Conservation (phyloP, 2,329 filamentous ascomycete species). For the Colletotrichum lindemuthianum region DNA sequence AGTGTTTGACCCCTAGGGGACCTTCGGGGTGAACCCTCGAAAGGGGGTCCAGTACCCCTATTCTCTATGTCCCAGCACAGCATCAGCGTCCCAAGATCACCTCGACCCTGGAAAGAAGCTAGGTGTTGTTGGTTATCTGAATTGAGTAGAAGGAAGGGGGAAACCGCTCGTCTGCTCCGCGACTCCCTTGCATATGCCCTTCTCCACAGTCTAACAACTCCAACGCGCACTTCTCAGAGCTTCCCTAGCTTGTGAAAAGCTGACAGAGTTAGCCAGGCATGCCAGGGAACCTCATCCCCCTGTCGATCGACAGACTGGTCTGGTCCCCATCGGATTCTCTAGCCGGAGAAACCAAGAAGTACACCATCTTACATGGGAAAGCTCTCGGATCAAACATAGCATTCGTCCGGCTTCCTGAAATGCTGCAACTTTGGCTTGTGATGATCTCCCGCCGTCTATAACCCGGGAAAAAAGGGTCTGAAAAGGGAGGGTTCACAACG, state of each 20-base stretch:
- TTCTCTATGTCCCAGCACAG: neutral
- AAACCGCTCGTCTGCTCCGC: neutral
- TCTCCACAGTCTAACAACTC: slow-evolving; percentile 10
- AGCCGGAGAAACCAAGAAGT: slow-evolving; percentile 5
- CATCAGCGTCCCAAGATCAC: neutral
- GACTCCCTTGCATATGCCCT: slow-evolving; percentile 27
- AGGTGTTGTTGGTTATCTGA: neutral
- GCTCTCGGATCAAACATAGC: slow-evolving; percentile 8
- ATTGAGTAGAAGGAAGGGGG: neutral
- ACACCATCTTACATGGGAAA: slow-evolving; percentile 29
- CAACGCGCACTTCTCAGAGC: neutral
- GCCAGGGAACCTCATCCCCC: slow-evolving; percentile 31
- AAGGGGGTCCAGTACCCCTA: slow-evolving; percentile 1
- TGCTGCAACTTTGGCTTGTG: slow-evolving; percentile 9
- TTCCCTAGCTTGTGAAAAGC: slow-evolving; percentile 27
- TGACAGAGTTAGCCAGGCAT: slow-evolving; percentile 16
- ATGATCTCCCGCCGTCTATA: slow-evolving; percentile 27
- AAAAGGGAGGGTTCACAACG: neutral
- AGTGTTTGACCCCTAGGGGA: slow-evolving; percentile 4
- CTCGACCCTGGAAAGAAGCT: neutral
- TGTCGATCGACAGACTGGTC: slow-evolving; percentile 23
- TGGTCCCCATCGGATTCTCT: slow-evolving; percentile 21
- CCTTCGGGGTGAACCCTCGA: neutral
- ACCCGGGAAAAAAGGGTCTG: slow-evolving; percentile 1
- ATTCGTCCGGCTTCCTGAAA: slow-evolving; percentile 1